Percentiles rank a stretch among this genome's conserved stretches.
Conservation (phyloP, 768 basidiomycete species). For the Nidularia pulvinata region DNA sequence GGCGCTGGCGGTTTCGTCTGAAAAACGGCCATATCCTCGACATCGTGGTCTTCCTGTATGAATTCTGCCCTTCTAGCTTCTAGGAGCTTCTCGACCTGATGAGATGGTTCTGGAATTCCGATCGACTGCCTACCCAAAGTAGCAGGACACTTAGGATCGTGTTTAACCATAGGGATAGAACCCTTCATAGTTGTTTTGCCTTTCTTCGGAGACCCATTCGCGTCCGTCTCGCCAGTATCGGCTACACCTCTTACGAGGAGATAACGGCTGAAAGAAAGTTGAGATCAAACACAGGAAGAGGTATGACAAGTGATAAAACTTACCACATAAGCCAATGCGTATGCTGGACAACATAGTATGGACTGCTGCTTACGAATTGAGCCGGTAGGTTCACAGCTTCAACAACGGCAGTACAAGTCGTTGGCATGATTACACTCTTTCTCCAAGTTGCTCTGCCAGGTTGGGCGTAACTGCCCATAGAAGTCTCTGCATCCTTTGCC, state of each 20-base stretch:
- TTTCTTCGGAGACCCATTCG: constrained; percentile 2
- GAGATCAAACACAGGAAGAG: too few species aligned
- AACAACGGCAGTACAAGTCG: constrained; percentile 54
- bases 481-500: constrained; percentile 53
- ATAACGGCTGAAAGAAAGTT: constrained; percentile 45
- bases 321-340: constrained; percentile 75
- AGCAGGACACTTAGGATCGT: constrained; percentile 29
- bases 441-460: constrained; percentile 38
- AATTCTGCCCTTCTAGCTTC: constrained; percentile 33
- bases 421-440: constrained; percentile 46
- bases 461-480: constrained; percentile 41
- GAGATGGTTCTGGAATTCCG: constrained; percentile 56
- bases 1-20: constrained; percentile 14
- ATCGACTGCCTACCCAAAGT: constrained; percentile 35
- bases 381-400: constrained; percentile 65
- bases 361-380: constrained; percentile 50
- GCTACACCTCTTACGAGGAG: constrained; percentile 46
- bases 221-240: neutral
- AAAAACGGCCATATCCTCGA: constrained; percentile 48
- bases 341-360: constrained; percentile 59
- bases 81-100: constrained; percentile 51
- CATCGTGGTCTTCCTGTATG: constrained; percentile 43
- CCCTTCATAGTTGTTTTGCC: constrained; percentile 7
- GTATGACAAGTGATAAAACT: constrained; percentile 9
- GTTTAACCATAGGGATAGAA: constrained; percentile 35